Conservation (phyloP, 1,284 basidiomycete genomes). For the Stygiomarasmius scandens region DNA sequence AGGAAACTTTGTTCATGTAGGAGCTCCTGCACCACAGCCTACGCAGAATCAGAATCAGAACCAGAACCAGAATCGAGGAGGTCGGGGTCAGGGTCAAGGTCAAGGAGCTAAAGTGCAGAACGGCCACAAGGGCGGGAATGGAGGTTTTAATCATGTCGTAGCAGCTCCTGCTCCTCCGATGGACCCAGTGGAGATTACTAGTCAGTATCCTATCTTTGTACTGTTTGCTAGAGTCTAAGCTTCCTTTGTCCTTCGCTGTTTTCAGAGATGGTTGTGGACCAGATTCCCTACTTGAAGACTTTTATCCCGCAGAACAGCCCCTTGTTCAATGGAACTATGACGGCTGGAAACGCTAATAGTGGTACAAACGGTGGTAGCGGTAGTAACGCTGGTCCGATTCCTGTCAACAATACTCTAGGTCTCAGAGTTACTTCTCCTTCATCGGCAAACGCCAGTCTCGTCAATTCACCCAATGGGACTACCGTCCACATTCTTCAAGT, state of each 20-base stretch:
- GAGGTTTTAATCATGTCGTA: too few relatives aligned
- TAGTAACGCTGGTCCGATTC: too few relatives aligned
- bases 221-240: not conserved
- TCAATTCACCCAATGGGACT: not conserved
- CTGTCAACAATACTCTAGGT: too few relatives aligned
- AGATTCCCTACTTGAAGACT: not conserved
- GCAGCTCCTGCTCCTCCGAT: conserved; percentile 22
- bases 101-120: conserved; percentile 14
- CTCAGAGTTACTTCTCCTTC: too few relatives aligned
- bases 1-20: not conserved
- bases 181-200: conserved; percentile 41
- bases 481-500: not conserved
- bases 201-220: conserved; percentile 13
- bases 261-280: conserved; percentile 4
- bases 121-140: conserved; percentile 8
- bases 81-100: conserved; percentile 4
- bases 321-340: not conserved
- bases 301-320: not conserved
- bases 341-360: not conserved
- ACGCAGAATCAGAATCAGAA: not conserved
- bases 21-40: not conserved
- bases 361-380: not conserved
- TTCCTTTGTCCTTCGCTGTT: not conserved
- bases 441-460: too few relatives aligned
- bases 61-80: not conserved